Evolutionary conservation across 495 filamentous ascomycete species (phyloP).

Genomic region (Jackrogersella minutella): DNA sequence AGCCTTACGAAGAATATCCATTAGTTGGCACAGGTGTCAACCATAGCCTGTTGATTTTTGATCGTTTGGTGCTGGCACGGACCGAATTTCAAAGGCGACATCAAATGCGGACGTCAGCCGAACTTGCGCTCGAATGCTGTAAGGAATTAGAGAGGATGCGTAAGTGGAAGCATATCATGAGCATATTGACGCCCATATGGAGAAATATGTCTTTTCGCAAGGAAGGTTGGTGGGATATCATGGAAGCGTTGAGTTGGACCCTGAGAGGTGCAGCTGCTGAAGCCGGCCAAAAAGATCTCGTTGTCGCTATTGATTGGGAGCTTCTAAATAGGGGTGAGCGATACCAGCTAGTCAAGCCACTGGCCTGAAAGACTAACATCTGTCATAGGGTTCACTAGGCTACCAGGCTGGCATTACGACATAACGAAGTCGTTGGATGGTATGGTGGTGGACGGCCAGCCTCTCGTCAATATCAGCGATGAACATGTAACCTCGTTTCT

Average conservation of each 20-base stretch:
- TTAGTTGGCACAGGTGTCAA: constrained; percentile 64
- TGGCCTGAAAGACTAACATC: constrained; percentile 11
- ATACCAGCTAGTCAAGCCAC: constrained; percentile 17
- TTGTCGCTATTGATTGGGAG: constrained; percentile 86
- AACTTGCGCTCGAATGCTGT: constrained; percentile 72
- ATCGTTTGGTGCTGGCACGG: constrained; percentile 66
- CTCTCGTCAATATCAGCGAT: constrained; percentile 69
- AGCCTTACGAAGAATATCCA: constrained; percentile 75
- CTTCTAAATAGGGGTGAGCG: constrained; percentile 71
- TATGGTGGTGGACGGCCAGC: constrained; percentile 63
- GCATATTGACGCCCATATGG: constrained; percentile 76
- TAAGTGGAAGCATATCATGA: constrained; percentile 71
- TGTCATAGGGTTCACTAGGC: constrained; percentile 64
- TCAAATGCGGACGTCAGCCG: constrained; percentile 71
- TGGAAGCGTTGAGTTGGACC: constrained; percentile 75
- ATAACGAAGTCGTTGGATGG: constrained; percentile 73
- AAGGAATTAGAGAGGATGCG: constrained; percentile 69
- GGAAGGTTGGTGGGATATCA: constrained; percentile 82
- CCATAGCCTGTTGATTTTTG: constrained; percentile 69
- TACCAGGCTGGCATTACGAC: constrained; percentile 73
- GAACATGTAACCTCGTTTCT: constrained; percentile 77
- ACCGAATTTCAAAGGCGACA: constrained; percentile 69
- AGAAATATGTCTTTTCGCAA: constrained; percentile 73
- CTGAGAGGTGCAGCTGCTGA: constrained; percentile 76
- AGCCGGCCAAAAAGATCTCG: constrained; percentile 66